Evolutionary conservation across 441 rosid genomes (phyloP).

Genomic region (Populus tomentosa): DNA sequence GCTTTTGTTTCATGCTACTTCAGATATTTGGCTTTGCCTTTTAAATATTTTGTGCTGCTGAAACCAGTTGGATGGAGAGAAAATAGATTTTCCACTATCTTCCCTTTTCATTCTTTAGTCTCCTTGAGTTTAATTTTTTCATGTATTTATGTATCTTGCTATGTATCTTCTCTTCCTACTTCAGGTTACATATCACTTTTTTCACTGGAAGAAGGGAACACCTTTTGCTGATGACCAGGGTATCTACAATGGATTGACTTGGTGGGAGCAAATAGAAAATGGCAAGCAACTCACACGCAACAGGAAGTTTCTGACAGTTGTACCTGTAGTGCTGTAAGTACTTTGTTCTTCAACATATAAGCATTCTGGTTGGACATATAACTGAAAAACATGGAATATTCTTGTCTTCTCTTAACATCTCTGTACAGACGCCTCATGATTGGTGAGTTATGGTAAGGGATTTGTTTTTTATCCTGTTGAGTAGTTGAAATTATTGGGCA

Average conservation of each 20-base stretch:
- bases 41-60: neutral
- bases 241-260: too few relatives aligned
- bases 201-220: too few relatives aligned
- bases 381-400: neutral
- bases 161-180: too few relatives aligned
- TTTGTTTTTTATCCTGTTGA: neutral
- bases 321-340: too few relatives aligned
- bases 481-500: neutral
- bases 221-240: too few relatives aligned
- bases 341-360: too few relatives aligned
- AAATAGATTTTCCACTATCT: neutral
- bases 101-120: neutral
- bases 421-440: neutral
- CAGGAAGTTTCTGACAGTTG: too few relatives aligned
- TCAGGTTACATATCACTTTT: too few relatives aligned
- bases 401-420: neutral
- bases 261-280: too few relatives aligned
- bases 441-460: neutral
- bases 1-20: neutral
- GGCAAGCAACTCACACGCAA: too few relatives aligned
- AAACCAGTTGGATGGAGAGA: neutral
- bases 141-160: conserved; percentile 11
- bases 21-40: neutral
- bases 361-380: too few relatives aligned
- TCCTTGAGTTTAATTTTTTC: neutral